Percentiles rank a stretch among this genome's conserved stretches.
Conservation (phyloP, 2,329 filamentous ascomycete species). For the Berkeleyomyces rouxiae region DNA sequence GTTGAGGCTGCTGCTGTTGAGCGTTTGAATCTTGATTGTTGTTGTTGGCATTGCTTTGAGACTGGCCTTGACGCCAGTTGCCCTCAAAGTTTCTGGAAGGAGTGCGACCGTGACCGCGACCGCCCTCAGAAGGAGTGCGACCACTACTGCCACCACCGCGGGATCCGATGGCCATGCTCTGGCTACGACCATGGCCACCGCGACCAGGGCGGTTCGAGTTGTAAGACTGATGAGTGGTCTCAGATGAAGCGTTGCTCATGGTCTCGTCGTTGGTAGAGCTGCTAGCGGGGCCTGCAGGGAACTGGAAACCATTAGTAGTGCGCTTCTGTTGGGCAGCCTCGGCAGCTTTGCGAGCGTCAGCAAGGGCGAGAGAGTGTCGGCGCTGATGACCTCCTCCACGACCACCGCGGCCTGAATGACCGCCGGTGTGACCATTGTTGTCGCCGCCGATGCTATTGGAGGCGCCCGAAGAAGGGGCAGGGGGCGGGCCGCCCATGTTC, state of each 20-base stretch:
- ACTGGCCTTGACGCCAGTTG: conserved; percentile 75
- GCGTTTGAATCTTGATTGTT: conserved; percentile 2
- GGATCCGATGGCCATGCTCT: conserved; percentile 72
- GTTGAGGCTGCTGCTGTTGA: conserved; percentile 33
- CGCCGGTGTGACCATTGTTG: conserved; percentile 40
- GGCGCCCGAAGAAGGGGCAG: conserved; percentile 80
- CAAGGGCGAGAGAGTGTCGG: conserved; percentile 83
- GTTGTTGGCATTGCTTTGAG: neutral
- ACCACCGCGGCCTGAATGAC: conserved; percentile 54
- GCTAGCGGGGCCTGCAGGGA: conserved; percentile 58
- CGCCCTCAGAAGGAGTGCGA: conserved; percentile 50
- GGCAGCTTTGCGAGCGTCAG: conserved; percentile 93
- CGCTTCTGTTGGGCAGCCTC: conserved; percentile 93
- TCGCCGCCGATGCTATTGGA: conserved; percentile 74
- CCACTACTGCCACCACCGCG: conserved; percentile 45
- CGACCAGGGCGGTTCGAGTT: conserved; percentile 36
- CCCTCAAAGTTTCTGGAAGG: conserved; percentile 90
- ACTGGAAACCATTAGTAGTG: conserved; percentile 87
- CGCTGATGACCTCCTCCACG: conserved; percentile 71
- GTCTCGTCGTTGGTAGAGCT: conserved; percentile 40
- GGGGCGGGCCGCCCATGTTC: conserved; percentile 62
- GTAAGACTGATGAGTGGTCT: conserved; percentile 20
- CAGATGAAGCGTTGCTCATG: conserved; percentile 20
- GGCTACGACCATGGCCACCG: conserved; percentile 57
- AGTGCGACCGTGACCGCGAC: conserved; percentile 60